These are phyloP conservation scores for Daldinia sp. DNA, from an alignment of 2,329 filamentous ascomycete genomes.

Conservation along the genomic window DNA sequence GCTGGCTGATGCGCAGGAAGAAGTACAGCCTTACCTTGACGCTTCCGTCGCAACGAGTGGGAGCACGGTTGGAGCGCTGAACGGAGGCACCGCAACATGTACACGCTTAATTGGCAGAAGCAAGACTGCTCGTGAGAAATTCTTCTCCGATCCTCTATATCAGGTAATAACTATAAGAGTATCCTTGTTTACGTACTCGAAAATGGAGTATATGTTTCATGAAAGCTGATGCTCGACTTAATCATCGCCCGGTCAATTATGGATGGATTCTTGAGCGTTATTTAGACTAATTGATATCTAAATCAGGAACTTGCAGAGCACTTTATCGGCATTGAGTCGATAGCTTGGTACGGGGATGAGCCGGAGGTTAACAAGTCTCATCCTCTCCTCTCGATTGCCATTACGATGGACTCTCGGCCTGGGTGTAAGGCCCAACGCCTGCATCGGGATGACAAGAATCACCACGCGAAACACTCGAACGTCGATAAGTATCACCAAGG, in stretches of 20 bases:
- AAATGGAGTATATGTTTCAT: too few relatives aligned
- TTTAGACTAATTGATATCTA: constrained; percentile 33
- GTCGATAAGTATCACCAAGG: constrained; percentile 39
- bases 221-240: too few relatives aligned
- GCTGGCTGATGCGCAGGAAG: constrained; percentile 41
- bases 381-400: constrained; percentile 49
- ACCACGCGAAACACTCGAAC: constrained; percentile 47
- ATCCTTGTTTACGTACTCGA: too few relatives aligned
- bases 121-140: constrained; percentile 6
- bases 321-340: constrained; percentile 49
- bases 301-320: constrained; percentile 47
- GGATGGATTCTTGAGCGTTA: too few relatives aligned
- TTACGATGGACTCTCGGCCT: constrained; percentile 49
- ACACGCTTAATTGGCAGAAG: constrained; percentile 1
- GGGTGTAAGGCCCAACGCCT: constrained; percentile 46
- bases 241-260: too few relatives aligned
- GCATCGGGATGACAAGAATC: constrained; percentile 52
- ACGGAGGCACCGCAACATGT: background rate
- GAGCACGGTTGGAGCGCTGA: background rate
- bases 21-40: constrained; percentile 29
- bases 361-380: constrained; percentile 46
- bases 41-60: background rate
- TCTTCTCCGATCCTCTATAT: constrained; percentile 5
- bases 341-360: constrained; percentile 46
- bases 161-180: background rate